phyloP scores from a whole-genome alignment of 2,329 filamentous ascomycete species.

The Xylaria sp. region DNA sequence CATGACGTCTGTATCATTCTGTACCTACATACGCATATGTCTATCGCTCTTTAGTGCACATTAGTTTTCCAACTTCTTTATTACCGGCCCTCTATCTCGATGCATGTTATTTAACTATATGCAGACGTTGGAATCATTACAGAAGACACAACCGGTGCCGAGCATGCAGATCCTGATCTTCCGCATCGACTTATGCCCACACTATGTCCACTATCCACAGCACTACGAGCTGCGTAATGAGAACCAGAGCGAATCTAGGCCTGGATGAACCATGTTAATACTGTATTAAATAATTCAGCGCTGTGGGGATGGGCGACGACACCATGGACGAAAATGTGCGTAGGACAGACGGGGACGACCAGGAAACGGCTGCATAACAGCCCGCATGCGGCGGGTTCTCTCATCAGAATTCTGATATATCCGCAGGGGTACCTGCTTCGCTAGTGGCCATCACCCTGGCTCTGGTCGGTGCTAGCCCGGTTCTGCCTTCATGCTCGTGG shows the following conservation, averaged over 20 bases:
- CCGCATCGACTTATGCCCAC: not conserved
- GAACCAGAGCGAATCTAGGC: conserved; percentile 6
- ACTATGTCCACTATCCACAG: not conserved
- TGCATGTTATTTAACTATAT: not conserved
- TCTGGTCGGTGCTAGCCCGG: conserved; percentile 27
- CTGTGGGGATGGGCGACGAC: conserved; percentile 19
- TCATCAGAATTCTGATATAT: conserved; percentile 22
- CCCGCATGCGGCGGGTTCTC: conserved; percentile 25
- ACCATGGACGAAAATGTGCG: not conserved
- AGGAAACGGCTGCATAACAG: conserved; percentile 24
- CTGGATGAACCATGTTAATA: conserved; percentile 26
- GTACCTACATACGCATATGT: conserved; percentile 7
- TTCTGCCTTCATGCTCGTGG: not conserved
- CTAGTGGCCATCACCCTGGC: conserved; percentile 14
- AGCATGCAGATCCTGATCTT: conserved; percentile 35
- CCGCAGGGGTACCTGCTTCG: not conserved
- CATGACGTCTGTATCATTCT: not conserved
- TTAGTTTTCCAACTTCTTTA: conserved; percentile 4
- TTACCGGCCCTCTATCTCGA: not conserved
- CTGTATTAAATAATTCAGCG: conserved; percentile 17
- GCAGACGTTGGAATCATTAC: conserved; percentile 13
- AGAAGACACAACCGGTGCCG: conserved; percentile 18
- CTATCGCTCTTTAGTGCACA: conserved; percentile 14
- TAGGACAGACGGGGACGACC: no score
- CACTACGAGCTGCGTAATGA: conserved; percentile 12